These are phyloP conservation scores for Pyrenochaeta sp. DNA, from an alignment of 2,329 filamentous ascomycete genomes.

Conservation along the genomic window DNA sequence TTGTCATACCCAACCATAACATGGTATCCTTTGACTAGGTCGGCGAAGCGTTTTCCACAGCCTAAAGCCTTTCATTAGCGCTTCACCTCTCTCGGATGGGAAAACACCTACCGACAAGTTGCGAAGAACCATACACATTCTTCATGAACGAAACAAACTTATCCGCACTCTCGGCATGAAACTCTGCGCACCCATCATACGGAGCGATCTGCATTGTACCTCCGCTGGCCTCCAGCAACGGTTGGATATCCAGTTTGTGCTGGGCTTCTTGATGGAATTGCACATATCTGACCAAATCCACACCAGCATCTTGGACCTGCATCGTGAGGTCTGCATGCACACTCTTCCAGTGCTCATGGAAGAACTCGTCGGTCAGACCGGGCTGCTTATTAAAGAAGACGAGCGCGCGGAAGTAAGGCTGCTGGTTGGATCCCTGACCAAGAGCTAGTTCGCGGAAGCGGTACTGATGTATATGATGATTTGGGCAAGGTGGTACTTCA, in stretches of 20 bases:
- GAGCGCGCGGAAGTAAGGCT: constrained; percentile 16
- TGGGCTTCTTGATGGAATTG: constrained; percentile 18
- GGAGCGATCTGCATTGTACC: constrained; percentile 13
- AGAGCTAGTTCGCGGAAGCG: constrained; percentile 12
- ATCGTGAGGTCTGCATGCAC: constrained; percentile 22
- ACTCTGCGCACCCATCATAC: constrained; percentile 20
- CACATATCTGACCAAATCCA: constrained; percentile 9
- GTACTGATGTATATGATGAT: constrained; percentile 15
- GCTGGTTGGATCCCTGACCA: constrained; percentile 15
- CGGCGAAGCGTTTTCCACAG: constrained; percentile 18
- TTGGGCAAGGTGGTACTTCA: constrained; percentile 10
- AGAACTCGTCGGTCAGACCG: constrained; percentile 16
- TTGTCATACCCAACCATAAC: constrained; percentile 22
- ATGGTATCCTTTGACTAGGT: constrained; percentile 12
- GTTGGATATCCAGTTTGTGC: constrained; percentile 5
- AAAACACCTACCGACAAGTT: constrained; percentile 18
- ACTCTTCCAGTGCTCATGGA: constrained; percentile 22
- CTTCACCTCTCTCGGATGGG: neutral
- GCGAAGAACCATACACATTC: constrained; percentile 9
- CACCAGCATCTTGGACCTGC: constrained; percentile 9
- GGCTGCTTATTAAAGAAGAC: constrained; percentile 24
- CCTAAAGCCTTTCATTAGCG: constrained; percentile 1
- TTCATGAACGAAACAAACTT: constrained; percentile 16
- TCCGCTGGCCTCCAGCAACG: constrained; percentile 10
- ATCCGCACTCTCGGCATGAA: constrained; percentile 13